A percentile compares a stretch with the other conserved stretches of the same genome.
These are phyloP conservation scores for Aureobasidium sp. DNA, from an alignment of 2,329 filamentous ascomycete species.

Conservation along the genomic window DNA sequence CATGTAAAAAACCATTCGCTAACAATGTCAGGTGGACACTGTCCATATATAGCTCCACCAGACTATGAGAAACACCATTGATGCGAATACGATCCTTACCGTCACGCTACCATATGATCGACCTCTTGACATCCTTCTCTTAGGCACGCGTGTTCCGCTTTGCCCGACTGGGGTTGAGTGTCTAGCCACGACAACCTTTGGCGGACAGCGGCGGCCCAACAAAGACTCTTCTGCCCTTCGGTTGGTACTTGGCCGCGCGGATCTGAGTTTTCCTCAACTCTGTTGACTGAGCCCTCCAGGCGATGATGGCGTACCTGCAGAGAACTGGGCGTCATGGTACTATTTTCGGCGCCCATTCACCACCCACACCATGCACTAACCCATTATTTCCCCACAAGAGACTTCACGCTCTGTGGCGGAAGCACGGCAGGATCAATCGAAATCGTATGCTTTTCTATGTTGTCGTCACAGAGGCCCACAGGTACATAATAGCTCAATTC, in stretches of 20 bases:
- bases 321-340: slow-evolving; percentile 1
- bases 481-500: slow-evolving; percentile 10
- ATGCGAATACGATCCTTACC: slow-evolving; percentile 7
- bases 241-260: slow-evolving; percentile 3
- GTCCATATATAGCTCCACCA: slow-evolving; percentile 1
- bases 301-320: slow-evolving; percentile 10
- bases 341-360: slow-evolving; percentile 3
- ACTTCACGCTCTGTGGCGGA: slow-evolving; percentile 3
- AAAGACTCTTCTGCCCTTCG: neutral
- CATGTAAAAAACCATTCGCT: neutral
- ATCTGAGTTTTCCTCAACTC: slow-evolving; percentile 1
- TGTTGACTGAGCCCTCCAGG: neutral
- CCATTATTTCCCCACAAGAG: slow-evolving; percentile 9
- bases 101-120: slow-evolving; percentile 9
- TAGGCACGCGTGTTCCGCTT: neutral
- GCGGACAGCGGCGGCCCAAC: slow-evolving; percentile 8
- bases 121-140: slow-evolving; percentile 1
- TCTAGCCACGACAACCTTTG: neutral
- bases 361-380: slow-evolving; percentile 6
- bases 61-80: neutral
- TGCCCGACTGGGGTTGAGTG: neutral
- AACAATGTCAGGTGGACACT: neutral
- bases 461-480: slow-evolving; percentile 7
- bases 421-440: slow-evolving; percentile 7
- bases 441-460: neutral